phyloP scores from a whole-genome alignment of 805 yeast species.

The Wickerhamomyces alni region DNA sequence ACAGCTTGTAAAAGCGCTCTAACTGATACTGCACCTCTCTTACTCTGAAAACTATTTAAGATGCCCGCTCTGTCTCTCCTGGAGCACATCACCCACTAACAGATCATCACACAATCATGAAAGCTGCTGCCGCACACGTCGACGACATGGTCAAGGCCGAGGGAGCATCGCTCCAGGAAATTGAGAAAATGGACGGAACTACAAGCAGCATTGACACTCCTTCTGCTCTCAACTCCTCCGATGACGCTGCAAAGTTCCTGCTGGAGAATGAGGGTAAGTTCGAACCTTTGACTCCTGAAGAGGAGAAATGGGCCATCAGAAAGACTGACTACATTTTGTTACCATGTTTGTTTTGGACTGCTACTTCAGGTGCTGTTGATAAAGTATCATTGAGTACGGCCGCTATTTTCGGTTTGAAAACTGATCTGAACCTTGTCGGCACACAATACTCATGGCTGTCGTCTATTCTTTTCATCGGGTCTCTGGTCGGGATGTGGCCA shows the following conservation, averaged over 20 bases:
- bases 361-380: constrained; percentile 35
- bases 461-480: constrained; percentile 36
- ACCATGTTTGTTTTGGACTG: constrained; percentile 31
- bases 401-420: constrained; percentile 38
- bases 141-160: too few relatives aligned
- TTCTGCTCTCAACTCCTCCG: constrained; percentile 5
- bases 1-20: too few relatives aligned
- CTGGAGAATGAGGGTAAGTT: constrained; percentile 19
- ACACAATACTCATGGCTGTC: constrained; percentile 35
- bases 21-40: too few relatives aligned
- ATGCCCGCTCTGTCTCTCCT: too few relatives aligned
- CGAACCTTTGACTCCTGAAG: constrained; percentile 22
- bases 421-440: constrained; percentile 35
- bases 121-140: background rate
- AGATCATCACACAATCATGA: too few relatives aligned
- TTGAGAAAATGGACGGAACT: too few relatives aligned
- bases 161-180: too few relatives aligned
- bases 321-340: constrained; percentile 33
- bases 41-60: too few relatives aligned
- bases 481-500: constrained; percentile 35
- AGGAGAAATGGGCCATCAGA: constrained; percentile 27
- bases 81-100: too few relatives aligned
- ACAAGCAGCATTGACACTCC: too few relatives aligned
- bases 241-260: constrained; percentile 23
- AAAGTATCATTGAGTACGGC: constrained; percentile 39